phyloP scores from a whole-genome alignment of 1,284 basidiomycete species.

The Hemileia vastatrix region DNA sequence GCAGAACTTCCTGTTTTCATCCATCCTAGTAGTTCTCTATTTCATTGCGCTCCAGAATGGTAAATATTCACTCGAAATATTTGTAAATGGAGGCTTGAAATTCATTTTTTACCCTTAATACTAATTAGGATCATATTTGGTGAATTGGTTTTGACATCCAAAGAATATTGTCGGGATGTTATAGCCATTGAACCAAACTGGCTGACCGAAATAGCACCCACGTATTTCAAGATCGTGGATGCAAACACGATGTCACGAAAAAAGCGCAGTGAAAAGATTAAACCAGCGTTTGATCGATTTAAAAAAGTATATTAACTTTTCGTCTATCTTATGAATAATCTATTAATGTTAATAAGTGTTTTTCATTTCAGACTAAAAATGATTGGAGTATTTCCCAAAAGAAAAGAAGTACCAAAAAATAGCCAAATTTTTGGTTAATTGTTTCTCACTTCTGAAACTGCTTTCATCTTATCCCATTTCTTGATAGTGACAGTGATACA shows the following conservation, averaged over 20 bases:
- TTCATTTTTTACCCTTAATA: no score
- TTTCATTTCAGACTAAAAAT: constrained; percentile 73
- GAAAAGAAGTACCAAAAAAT: constrained; percentile 71
- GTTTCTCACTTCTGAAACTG: no score
- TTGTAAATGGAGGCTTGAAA: no score
- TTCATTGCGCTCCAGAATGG: constrained; percentile 81
- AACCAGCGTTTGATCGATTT: constrained; percentile 78
- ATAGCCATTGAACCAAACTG: constrained; percentile 96
- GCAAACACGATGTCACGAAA: constrained; percentile 90
- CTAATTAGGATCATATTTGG: constrained; percentile 68
- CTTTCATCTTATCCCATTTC: no score
- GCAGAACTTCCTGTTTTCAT: constrained; percentile 97
- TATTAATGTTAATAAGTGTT: no score
- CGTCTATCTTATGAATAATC: no score
- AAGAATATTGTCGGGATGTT: constrained; percentile 89
- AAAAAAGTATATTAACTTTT: no score
- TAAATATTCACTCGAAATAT: no score
- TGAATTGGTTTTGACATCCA: constrained; percentile 60
- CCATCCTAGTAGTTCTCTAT: constrained; percentile 87
- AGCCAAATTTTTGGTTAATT: constrained; percentile 44
- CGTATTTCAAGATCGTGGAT: constrained; percentile 95
- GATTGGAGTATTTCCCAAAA: constrained; percentile 79
- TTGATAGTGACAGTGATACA: no score
- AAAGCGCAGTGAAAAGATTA: constrained; percentile 93
- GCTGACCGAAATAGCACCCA: constrained; percentile 93